Conservation (phyloP, 164 flowering plant genomes). For the Stephania japonica region DNA sequence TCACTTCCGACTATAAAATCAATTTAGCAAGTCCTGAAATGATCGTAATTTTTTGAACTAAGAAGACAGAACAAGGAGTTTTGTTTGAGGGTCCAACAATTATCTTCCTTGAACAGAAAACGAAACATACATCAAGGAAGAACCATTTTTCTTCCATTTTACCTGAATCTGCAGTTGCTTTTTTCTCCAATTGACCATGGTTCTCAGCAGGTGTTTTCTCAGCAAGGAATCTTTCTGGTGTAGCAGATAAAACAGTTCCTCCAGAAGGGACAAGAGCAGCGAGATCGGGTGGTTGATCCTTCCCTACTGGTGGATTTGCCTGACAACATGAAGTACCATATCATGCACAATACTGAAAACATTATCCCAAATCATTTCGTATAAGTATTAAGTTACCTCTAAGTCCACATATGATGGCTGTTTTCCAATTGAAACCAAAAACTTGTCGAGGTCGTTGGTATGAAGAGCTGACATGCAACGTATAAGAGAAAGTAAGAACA, state of each 20-base stretch:
- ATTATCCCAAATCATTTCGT: background rate
- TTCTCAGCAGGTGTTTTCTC: slow-evolving; percentile 24
- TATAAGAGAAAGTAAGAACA: background rate
- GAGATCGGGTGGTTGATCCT: slow-evolving; percentile 96
- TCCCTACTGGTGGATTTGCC: slow-evolving; percentile 90
- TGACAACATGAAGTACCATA: slow-evolving; percentile 23
- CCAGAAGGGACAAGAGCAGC: slow-evolving; percentile 75
- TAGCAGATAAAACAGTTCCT: slow-evolving; percentile 29
- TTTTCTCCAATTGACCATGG: slow-evolving; percentile 20
- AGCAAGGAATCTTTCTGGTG: slow-evolving; percentile 29
- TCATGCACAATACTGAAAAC: slow-evolving; percentile 4
- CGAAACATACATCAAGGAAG: background rate
- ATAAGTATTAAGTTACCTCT: slow-evolving; percentile 45
- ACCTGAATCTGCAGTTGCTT: slow-evolving; percentile 40
- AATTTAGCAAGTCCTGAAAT: background rate
- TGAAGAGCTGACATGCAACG: slow-evolving; percentile 48
- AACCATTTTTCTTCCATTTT: slow-evolving; percentile 7
- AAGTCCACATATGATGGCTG: slow-evolving; percentile 76
- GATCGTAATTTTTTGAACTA: background rate
- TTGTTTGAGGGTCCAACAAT: background rate
- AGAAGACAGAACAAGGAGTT: background rate
- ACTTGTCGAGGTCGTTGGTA: slow-evolving; percentile 65
- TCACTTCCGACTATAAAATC: background rate
- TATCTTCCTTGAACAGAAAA: background rate
- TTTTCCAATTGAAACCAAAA: slow-evolving; percentile 76